Evolutionary conservation across 495 filamentous ascomycete genomes (phyloP).

Genomic region (Thozetella sp.): DNA sequence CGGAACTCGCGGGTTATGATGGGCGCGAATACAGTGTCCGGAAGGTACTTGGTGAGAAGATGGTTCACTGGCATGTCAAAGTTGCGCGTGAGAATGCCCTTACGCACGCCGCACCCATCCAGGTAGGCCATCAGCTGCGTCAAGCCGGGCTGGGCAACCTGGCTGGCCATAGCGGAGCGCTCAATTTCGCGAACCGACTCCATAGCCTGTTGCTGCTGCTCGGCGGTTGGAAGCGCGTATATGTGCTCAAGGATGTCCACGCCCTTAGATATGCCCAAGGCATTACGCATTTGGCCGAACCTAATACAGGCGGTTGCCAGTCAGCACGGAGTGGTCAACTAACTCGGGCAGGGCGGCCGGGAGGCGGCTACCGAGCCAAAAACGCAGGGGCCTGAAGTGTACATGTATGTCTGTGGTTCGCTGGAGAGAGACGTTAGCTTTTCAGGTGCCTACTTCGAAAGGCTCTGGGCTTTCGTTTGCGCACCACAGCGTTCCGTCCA

Average conservation of each 20-base stretch:
- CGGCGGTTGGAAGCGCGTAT: slow-evolving; percentile 63
- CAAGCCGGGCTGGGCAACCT: slow-evolving; percentile 81
- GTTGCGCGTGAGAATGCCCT: slow-evolving; percentile 93
- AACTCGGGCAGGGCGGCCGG: no score
- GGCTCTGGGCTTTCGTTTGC: slow-evolving; percentile 18
- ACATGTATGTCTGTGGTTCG: slow-evolving; percentile 91
- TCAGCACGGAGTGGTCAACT: neutral
- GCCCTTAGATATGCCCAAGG: slow-evolving; percentile 63
- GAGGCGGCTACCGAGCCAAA: no score
- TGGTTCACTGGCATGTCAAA: slow-evolving; percentile 73
- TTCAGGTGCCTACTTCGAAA: neutral
- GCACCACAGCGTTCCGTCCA: slow-evolving; percentile 93
- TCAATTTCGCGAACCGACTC: slow-evolving; percentile 78
- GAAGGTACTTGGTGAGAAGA: slow-evolving; percentile 74
- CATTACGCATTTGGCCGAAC: slow-evolving; percentile 78
- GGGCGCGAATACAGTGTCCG: slow-evolving; percentile 67
- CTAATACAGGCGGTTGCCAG: neutral
- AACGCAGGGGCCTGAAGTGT: neutral
- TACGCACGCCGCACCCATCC: slow-evolving; percentile 61
- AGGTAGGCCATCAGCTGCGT: slow-evolving; percentile 77
- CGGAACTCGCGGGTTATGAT: slow-evolving; percentile 85
- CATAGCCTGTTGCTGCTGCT: slow-evolving; percentile 65
- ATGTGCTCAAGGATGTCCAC: slow-evolving; percentile 89
- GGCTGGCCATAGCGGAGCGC: slow-evolving; percentile 72
- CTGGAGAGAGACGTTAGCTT: slow-evolving; percentile 66